A percentile compares a stretch with the other conserved stretches of the same genome.
Evolutionary conservation across 176 grass and related monocot genomes (phyloP).

Genomic region (Lolium perenne): DNA sequence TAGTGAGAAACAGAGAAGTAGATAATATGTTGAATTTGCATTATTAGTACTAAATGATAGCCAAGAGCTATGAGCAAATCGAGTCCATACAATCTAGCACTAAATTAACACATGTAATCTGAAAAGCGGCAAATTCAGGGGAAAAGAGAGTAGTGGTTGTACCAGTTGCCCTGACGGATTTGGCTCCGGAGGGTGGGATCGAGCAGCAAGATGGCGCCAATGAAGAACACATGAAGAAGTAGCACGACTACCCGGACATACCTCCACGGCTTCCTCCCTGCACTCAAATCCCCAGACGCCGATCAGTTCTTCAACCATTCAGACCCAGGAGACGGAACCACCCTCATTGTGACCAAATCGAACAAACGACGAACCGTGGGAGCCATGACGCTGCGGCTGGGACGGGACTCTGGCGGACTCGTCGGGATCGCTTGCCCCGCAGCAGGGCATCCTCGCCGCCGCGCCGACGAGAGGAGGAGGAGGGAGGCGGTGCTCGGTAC

Average conservation of each 20-base stretch:
- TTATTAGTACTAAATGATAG: no score
- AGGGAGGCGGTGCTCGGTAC: background rate
- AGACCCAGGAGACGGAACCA: background rate
- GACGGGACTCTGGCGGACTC: background rate
- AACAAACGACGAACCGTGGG: background rate
- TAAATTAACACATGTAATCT: background rate
- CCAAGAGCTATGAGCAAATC: background rate
- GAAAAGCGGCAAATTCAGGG: background rate
- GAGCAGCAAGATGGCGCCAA: slow-evolving; percentile 21
- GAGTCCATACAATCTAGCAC: background rate
- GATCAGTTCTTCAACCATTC: background rate
- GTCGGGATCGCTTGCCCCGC: background rate
- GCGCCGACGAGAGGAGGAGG: background rate
- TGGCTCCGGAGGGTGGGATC: slow-evolving; percentile 8
- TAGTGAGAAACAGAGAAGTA: background rate
- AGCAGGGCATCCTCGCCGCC: slow-evolving; percentile 25
- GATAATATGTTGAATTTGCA: background rate
- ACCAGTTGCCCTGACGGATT: slow-evolving; percentile 26
- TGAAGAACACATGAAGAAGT: slow-evolving; percentile 21
- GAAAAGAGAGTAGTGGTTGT: background rate
- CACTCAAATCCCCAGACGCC: background rate
- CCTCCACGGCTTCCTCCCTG: slow-evolving; percentile 34
- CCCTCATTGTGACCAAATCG: slow-evolving; percentile 4
- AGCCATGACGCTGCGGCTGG: background rate
- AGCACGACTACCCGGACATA: slow-evolving; percentile 5